A percentile compares a stretch with the other conserved stretches of the same genome.
These are phyloP conservation scores for thale cress (Arabidopsis thaliana) DNA, from an alignment of 345 rosid genomes.

Conservation along the genomic window TAIR10.1 NC_003070.9:5529501-5530000, in stretches of 20 bases:
- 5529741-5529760: neutral
- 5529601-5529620: neutral
- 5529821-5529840: constrained; percentile 22
- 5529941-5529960: neutral
- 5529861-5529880: neutral
- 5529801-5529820: constrained; percentile 14
- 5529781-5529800: constrained; percentile 17
- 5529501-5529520: constrained; percentile 13
- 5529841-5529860: constrained; percentile 20
- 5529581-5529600: neutral
- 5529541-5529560: constrained; percentile 7
- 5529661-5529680: constrained; percentile 22
- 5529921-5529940: constrained; percentile 7
- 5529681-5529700: constrained; percentile 10
- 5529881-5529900: neutral
- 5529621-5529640: neutral
- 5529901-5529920: neutral
- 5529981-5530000: neutral
- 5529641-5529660: constrained; percentile 22
- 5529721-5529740: neutral
- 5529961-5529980: constrained; percentile 1
- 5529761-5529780: neutral
- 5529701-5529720: neutral
- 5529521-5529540: neutral
- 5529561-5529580: constrained; percentile 14